A percentile compares a stretch with the other conserved stretches of the same genome.
These are phyloP conservation scores for Trametopsis cervina DNA, from an alignment of 768 basidiomycete species.

Conservation along the genomic window DNA sequence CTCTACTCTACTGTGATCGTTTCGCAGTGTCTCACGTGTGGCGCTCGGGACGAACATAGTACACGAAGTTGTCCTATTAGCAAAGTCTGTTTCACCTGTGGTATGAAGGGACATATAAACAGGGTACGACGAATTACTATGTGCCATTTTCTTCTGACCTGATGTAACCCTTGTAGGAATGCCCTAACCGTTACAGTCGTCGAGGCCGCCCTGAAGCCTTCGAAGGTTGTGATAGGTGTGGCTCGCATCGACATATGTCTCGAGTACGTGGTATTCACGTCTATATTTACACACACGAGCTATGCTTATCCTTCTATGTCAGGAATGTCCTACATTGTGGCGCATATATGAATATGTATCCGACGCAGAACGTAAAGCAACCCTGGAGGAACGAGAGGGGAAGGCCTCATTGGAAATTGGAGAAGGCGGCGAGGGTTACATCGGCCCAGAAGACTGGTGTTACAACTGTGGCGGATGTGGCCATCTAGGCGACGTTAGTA, in stretches of 20 bases:
- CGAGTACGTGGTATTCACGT: too few species aligned
- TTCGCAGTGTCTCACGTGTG: conserved; percentile 70
- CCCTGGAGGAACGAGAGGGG: conserved; percentile 39
- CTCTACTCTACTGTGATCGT: background rate
- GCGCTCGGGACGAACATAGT: conserved; percentile 70
- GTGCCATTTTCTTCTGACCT: background rate
- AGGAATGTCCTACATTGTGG: conserved; percentile 87
- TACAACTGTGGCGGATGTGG: conserved; percentile 71
- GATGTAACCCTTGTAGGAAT: conserved; percentile 21
- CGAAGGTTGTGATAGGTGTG: conserved; percentile 64
- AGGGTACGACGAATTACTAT: conserved; percentile 33
- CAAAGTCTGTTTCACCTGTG: conserved; percentile 74
- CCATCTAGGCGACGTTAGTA: conserved; percentile 74
- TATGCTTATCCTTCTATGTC: background rate
- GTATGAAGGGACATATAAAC: conserved; percentile 80
- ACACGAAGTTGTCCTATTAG: conserved; percentile 75
- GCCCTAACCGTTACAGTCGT: conserved; percentile 51
- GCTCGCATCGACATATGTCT: too few species aligned
- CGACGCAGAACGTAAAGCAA: conserved; percentile 40
- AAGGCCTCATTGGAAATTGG: conserved; percentile 49
- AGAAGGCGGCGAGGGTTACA: conserved; percentile 73
- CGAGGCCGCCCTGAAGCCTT: conserved; percentile 24
- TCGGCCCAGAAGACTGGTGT: conserved; percentile 71
- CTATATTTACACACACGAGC: too few species aligned
- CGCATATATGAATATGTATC: conserved; percentile 68